Evolutionary conservation across 257 asterid genomes (phyloP).

Genomic region (Voacanga thouarsii): DNA sequence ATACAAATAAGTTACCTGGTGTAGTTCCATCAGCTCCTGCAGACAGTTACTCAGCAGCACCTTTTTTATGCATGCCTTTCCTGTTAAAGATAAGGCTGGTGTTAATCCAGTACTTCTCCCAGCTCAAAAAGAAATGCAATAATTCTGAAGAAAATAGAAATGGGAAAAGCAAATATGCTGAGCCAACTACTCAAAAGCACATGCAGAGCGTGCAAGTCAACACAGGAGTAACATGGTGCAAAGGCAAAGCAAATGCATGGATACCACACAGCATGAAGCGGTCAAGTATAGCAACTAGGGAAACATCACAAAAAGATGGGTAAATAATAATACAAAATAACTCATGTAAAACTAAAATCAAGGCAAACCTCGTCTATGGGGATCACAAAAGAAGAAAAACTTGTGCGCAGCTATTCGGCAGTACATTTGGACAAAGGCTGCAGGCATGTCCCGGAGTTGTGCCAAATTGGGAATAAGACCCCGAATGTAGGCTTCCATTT

Average conservation of each 20-base stretch:
- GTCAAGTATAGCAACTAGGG: conserved; percentile 7
- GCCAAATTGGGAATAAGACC: conserved; percentile 99
- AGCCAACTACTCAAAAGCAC: neutral
- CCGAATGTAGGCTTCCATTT: conserved; percentile 92
- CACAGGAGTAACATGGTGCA: neutral
- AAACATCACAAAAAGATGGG: neutral
- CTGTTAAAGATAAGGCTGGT: conserved; percentile 36
- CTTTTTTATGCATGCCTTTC: conserved; percentile 98
- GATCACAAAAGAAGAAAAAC: conserved; percentile 98
- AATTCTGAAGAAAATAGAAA: neutral
- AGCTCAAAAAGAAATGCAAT: neutral
- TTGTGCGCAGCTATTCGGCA: conserved; percentile 99
- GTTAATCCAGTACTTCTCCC: neutral
- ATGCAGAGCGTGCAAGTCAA: neutral
- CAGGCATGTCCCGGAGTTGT: conserved; percentile 90
- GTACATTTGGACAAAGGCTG: conserved; percentile 91
- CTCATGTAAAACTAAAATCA: neutral
- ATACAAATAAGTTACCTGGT: conserved; percentile 59
- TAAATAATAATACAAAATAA: neutral
- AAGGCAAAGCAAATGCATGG: neutral
- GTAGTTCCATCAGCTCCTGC: conserved; percentile 98
- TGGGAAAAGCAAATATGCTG: neutral
- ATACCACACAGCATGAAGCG: neutral
- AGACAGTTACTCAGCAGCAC: conserved; percentile 96
- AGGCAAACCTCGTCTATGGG: conserved; percentile 84